Conservation (phyloP, 179 eudicot species). For the Drosera spatulata region DNA sequence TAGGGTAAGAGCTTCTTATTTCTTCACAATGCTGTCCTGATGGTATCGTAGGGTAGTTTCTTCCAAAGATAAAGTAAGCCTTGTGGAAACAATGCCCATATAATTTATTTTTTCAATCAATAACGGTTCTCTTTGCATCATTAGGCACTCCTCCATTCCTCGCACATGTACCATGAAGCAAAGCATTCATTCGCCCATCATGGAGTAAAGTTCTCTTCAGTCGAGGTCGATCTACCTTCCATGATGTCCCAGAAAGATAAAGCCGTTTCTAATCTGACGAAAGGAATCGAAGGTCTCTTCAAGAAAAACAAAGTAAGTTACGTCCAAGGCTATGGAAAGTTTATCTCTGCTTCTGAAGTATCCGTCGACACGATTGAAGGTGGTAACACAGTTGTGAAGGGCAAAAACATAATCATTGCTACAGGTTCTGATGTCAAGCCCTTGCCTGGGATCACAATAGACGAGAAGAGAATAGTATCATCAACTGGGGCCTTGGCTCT, state of each 20-base stretch:
- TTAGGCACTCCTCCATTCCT: slow-evolving; percentile 89
- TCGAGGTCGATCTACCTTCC: slow-evolving; percentile 85
- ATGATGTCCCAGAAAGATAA: slow-evolving; percentile 93
- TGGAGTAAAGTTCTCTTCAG: slow-evolving; percentile 72
- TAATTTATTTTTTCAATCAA: too few species aligned
- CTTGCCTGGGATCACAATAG: slow-evolving; percentile 76
- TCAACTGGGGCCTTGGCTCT: slow-evolving; percentile 90
- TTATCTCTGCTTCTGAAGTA: slow-evolving; percentile 76
- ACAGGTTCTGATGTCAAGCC: slow-evolving; percentile 93
- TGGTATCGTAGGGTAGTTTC: too few species aligned
- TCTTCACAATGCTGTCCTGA: too few species aligned
- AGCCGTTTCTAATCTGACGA: slow-evolving; percentile 58
- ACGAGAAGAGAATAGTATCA: slow-evolving; percentile 80
- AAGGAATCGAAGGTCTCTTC: slow-evolving; percentile 87
- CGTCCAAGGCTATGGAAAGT: slow-evolving; percentile 87
- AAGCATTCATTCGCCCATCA: slow-evolving; percentile 67
- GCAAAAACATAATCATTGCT: slow-evolving; percentile 77
- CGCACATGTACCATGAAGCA: slow-evolving; percentile 97
- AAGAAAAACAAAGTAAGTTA: slow-evolving; percentile 92
- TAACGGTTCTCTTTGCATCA: too few species aligned
- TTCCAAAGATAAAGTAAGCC: too few species aligned
- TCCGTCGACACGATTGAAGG: slow-evolving; percentile 77
- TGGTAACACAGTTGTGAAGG: slow-evolving; percentile 61
- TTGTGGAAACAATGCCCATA: too few species aligned
- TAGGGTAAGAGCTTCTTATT: too few species aligned